phyloP scores from a whole-genome alignment of 1,139 yeast genomes.

The Debaryomycetaceae sp. region DNA sequence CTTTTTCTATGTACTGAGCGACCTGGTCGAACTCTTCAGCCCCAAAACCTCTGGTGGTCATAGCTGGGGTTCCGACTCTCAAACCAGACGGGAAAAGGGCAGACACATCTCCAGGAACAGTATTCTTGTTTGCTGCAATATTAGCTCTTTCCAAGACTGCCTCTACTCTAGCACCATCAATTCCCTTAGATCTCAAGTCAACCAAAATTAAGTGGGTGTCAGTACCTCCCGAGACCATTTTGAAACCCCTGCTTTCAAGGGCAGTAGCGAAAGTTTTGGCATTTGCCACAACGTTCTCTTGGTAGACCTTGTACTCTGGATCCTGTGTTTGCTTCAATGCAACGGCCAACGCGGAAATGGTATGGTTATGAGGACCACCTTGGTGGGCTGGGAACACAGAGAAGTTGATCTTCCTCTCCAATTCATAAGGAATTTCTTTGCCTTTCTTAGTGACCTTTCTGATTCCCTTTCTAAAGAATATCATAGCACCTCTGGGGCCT shows the following conservation, averaged over 20 bases:
- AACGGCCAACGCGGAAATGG: slow-evolving; percentile 91
- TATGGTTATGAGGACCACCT: slow-evolving; percentile 99
- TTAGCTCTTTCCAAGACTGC: slow-evolving; percentile 84
- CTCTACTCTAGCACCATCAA: slow-evolving; percentile 96
- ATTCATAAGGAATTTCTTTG: slow-evolving; percentile 79
- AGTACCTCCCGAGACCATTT: slow-evolving; percentile 87
- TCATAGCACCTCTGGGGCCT: slow-evolving; percentile 99
- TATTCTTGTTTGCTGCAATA: slow-evolving; percentile 94
- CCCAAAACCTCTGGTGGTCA: slow-evolving; percentile 94
- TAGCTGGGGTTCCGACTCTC: slow-evolving; percentile 97
- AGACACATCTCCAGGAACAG: slow-evolving; percentile 93
- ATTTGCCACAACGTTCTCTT: slow-evolving; percentile 74
- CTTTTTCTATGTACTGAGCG: slow-evolving; percentile 72
- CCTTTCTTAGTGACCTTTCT: slow-evolving; percentile 85
- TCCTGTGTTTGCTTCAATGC: slow-evolving; percentile 87
- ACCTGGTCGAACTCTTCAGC: slow-evolving; percentile 74
- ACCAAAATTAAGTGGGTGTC: slow-evolving; percentile 91
- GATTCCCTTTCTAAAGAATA: slow-evolving; percentile 90
- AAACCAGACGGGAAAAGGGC: slow-evolving; percentile 95
- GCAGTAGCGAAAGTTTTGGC: slow-evolving; percentile 76
- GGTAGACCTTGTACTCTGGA: slow-evolving; percentile 86
- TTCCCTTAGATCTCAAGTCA: slow-evolving; percentile 76
- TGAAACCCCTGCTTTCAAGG: slow-evolving; percentile 64
- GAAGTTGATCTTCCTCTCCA: slow-evolving; percentile 88
- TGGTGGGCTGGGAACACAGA: slow-evolving; percentile 98